Evolutionary conservation across 495 filamentous ascomycete genomes (phyloP), one percentile per base, ranked within the genome.

Genomic region (Talaromyces trachyspermus): DNA sequence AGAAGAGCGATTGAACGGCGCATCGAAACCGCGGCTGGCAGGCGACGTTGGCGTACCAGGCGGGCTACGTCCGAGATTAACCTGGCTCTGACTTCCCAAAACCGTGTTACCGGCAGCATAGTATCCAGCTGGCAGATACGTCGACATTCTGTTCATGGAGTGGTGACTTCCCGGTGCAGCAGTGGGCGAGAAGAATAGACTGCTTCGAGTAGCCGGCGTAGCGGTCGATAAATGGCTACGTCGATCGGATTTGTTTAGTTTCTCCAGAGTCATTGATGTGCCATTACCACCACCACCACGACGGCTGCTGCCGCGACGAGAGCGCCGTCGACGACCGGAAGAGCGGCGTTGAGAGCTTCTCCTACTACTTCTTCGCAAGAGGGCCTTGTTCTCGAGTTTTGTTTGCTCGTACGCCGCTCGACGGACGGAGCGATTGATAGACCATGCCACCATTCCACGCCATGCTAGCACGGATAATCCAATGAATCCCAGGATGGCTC

Each of bases 101-200:
- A 70, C 74, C 1, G 80, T 63, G 42, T 66, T 72, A 15, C 78
- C 77, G 15, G 89, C 77, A 22, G 89, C 82, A 60, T 98, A 98
- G 65, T 95, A 97, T 7, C 92, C 92, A 3, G 91, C 83, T 25
- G 92, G 92, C 17, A 97, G 77, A 64, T 91, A 96, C 17, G 69
- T 74, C 3, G 80, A 83, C 10, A 69, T 77, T 65, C 70, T 77
- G 72, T 70, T 88, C 9, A 59, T 57, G 49, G 58, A 50, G 41
- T 58, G 46, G 50, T 61, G 54, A 50, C 58, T 55, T 18, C 65
- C 71, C n/a, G 64, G 64, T 15, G 77, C 80, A 1, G 91, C 91
- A 1, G 92, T 97, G 0, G 92, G 92, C 1, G 88, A 95, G 66
- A 94, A 98, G 77, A 98, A 98, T 4, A 98, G 77, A 30, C 78